Conservation (phyloP, 2,329 filamentous ascomycete genomes). For the Dactylonectria estremocensis region DNA sequence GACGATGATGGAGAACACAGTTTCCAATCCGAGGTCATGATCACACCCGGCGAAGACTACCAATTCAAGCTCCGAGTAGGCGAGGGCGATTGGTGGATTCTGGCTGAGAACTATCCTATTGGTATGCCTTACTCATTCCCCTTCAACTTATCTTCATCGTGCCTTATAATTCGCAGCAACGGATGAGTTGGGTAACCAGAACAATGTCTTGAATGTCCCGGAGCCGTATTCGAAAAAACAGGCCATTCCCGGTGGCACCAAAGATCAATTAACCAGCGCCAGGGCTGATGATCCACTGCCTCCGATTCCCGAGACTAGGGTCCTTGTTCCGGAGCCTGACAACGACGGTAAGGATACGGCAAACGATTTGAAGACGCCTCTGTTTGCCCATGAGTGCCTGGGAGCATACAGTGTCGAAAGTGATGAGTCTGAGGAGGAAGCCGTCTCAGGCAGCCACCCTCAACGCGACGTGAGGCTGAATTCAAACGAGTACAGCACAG, state of each 20-base stretch:
- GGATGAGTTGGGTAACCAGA: constrained; percentile 64
- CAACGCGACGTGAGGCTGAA: constrained; percentile 33
- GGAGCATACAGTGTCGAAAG: constrained; percentile 58
- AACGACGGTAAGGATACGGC: constrained; percentile 32
- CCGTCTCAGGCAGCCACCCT: constrained; percentile 37
- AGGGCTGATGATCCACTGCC: not conserved
- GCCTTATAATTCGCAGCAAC: constrained; percentile 46
- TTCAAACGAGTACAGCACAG: constrained; percentile 36
- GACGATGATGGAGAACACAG: constrained; percentile 68
- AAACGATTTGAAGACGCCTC: constrained; percentile 52
- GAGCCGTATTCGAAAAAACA: constrained; percentile 35
- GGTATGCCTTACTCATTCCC: constrained; percentile 60
- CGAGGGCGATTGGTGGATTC: constrained; percentile 77
- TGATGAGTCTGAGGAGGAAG: constrained; percentile 51
- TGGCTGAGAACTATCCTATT: constrained; percentile 74
- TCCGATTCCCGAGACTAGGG: not conserved
- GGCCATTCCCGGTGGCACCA: constrained; percentile 27
- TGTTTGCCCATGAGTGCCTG: constrained; percentile 65
- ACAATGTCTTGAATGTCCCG: constrained; percentile 60
- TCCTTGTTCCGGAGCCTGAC: constrained; percentile 6
- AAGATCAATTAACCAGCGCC: constrained; percentile 32
- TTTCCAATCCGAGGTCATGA: constrained; percentile 71
- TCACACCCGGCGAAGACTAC: constrained; percentile 71
- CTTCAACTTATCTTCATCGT: not conserved
- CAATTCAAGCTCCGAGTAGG: constrained; percentile 84